These are phyloP conservation scores for Leccinum disarticulatum DNA, from an alignment of 768 basidiomycete species.

Conservation along the genomic window DNA sequence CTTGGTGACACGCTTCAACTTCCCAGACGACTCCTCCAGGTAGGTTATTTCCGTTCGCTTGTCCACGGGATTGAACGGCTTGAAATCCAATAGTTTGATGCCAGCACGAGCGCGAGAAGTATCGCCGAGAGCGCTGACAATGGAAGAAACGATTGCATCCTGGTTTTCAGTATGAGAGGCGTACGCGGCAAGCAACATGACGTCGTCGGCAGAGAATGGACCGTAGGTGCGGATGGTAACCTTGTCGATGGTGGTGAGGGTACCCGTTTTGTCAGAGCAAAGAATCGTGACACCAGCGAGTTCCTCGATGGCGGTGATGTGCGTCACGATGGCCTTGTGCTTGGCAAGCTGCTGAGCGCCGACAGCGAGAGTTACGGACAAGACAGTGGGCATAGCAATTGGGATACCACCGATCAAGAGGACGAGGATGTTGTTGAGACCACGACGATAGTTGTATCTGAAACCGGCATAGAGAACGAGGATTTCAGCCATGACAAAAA, in stretches of 20 bases:
- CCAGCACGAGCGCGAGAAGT: constrained; percentile 75
- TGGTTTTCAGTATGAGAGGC: constrained; percentile 99
- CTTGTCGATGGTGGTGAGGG: constrained; percentile 94
- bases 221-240: constrained; percentile 90
- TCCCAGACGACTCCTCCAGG: constrained; percentile 90
- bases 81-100: constrained; percentile 97
- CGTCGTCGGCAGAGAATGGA: constrained; percentile 83
- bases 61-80: constrained; percentile 99
- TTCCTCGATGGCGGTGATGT: constrained; percentile 99
- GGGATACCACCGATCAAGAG: constrained; percentile 99
- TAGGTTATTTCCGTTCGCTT: constrained; percentile 99
- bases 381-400: constrained; percentile 98
- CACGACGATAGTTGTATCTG: constrained; percentile 87
- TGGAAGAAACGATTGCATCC: constrained; percentile 92
- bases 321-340: constrained; percentile 99
- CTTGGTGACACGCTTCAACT: constrained; percentile 98
- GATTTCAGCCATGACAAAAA: constrained; percentile 94
- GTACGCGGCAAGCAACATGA: constrained; percentile 92
- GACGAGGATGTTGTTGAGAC: constrained; percentile 96
- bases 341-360: constrained; percentile 98
- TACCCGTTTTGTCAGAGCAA: constrained; percentile 99
- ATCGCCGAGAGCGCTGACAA: constrained; percentile 79
- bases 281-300: constrained; percentile 97
- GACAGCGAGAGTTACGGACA: constrained; percentile 97
- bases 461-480: constrained; percentile 91